Conservation (phyloP, 208 protist genomes). For the Wallacemonas rigidus region DNA sequence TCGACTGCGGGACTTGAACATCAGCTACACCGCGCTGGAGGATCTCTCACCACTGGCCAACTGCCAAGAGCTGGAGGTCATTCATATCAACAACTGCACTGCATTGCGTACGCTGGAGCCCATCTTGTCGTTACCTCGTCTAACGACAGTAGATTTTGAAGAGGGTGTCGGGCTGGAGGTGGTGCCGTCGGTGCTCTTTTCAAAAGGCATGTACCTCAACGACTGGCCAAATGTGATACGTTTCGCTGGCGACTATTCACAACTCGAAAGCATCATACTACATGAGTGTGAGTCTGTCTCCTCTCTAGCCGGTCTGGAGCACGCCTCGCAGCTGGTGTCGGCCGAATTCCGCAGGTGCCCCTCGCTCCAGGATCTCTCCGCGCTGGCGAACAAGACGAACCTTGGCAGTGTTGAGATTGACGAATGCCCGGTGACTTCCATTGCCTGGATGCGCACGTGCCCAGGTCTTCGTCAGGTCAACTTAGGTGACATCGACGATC, state of each 20-base stretch:
- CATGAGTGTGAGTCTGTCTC: not conserved
- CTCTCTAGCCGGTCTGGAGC: not conserved
- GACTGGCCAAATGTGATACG: not conserved
- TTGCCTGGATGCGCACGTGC: slow-evolving; percentile 7
- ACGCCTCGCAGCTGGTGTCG: not conserved
- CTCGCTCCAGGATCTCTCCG: not conserved
- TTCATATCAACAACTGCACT: slow-evolving; percentile 16
- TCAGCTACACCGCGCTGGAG: slow-evolving; percentile 9
- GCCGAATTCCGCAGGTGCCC: not conserved
- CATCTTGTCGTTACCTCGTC: not conserved
- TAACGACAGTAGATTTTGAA: slow-evolving; percentile 11
- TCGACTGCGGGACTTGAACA: slow-evolving; percentile 1
- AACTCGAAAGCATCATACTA: not conserved
- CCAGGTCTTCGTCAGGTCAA: not conserved
- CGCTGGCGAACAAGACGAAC: slow-evolving; percentile 3
- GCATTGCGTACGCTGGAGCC: not conserved
- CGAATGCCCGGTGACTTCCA: not conserved
- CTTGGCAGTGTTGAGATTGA: not conserved
- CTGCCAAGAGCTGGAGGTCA: slow-evolving; percentile 1
- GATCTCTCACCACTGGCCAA: slow-evolving; percentile 6
- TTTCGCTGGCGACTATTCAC: slow-evolving; percentile 6
- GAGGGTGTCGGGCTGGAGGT: slow-evolving; percentile 13
- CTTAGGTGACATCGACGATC: not conserved
- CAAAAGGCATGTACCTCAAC: slow-evolving; percentile 4
- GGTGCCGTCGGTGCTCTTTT: slow-evolving; percentile 4